Percentiles rank a stretch among this genome's conserved stretches.
These are phyloP conservation scores for Gamarada debralockiae DNA, from an alignment of 495 filamentous ascomycete species.

Conservation along the genomic window DNA sequence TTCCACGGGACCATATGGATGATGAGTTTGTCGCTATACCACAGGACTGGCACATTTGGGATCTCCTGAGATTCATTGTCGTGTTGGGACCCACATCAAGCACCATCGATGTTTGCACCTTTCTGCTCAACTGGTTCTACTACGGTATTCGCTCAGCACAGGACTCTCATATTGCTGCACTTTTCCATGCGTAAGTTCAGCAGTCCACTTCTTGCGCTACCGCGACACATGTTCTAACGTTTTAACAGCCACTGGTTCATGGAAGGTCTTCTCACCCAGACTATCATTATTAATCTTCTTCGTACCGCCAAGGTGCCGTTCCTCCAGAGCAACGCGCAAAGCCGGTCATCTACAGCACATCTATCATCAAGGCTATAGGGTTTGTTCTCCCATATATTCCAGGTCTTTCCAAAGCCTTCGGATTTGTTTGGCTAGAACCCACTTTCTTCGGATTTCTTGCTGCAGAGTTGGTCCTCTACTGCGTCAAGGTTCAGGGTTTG, in stretches of 20 bases:
- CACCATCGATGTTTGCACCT: conserved; percentile 3
- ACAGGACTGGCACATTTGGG: conserved; percentile 1
- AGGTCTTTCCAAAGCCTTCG: neutral
- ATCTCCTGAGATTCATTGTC: conserved; percentile 4
- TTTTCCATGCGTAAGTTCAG: conserved; percentile 5
- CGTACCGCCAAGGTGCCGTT: conserved; percentile 5
- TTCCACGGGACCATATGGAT: conserved; percentile 8
- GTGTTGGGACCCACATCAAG: conserved; percentile 2
- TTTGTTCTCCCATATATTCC: too few relatives aligned
- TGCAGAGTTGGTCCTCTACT: neutral
- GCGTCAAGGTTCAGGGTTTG: neutral
- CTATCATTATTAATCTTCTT: conserved; percentile 4
- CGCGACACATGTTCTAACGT: too few relatives aligned
- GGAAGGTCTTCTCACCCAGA: conserved; percentile 1
- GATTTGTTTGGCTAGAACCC: neutral
- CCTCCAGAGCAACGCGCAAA: too few relatives aligned
- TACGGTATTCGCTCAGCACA: neutral
- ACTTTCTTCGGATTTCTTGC: neutral
- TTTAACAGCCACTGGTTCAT: conserved; percentile 12
- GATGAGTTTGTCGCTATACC: conserved; percentile 1
- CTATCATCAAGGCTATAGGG: too few relatives aligned
- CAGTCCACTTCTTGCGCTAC: too few relatives aligned
- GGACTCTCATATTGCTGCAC: neutral
- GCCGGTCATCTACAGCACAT: too few relatives aligned
- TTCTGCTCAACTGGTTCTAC: conserved; percentile 6